Conservation (phyloP, 768 basidiomycete genomes). For the Punctularia strigosozonata region DNA sequence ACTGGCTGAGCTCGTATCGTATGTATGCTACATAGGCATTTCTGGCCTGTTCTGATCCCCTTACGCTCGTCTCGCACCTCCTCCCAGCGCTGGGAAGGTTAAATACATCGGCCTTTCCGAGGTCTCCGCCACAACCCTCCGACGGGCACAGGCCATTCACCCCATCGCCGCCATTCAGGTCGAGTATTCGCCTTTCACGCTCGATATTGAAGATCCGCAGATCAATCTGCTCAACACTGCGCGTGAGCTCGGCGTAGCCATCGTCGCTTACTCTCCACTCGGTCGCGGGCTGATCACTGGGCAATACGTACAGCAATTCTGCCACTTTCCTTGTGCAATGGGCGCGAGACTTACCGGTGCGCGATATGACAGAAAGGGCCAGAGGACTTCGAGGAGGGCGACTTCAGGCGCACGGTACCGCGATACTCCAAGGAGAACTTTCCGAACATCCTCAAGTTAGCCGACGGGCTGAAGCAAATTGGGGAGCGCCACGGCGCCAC, state of each 20-base stretch:
- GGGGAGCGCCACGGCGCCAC: constrained; percentile 14
- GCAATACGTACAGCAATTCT: constrained; percentile 20
- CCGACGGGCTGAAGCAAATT: constrained; percentile 7
- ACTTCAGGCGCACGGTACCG: constrained; percentile 15
- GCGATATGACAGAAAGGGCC: constrained; percentile 17
- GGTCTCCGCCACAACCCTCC: constrained; percentile 30
- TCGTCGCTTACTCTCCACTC: constrained; percentile 41
- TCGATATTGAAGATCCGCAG: constrained; percentile 33
- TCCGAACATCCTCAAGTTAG: constrained; percentile 19
- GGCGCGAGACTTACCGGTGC: not conserved
- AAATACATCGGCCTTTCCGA: constrained; percentile 45
- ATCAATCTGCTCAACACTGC: constrained; percentile 29
- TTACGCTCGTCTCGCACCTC: not conserved
- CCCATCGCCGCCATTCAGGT: constrained; percentile 38
- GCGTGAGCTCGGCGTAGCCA: constrained; percentile 35
- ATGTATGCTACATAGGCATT: not conserved
- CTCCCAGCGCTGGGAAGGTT: constrained; percentile 27
- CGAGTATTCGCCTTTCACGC: constrained; percentile 38
- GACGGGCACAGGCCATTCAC: constrained; percentile 38
- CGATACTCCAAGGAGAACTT: constrained; percentile 12
- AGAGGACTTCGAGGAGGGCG: constrained; percentile 18
- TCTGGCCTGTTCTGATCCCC: not conserved
- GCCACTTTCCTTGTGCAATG: not conserved
- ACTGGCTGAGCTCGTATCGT: constrained; percentile 43
- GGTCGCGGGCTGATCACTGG: constrained; percentile 41